phyloP scores from a whole-genome alignment of 2,329 filamentous ascomycete genomes.

The Hirsutella minnesotensis region DNA sequence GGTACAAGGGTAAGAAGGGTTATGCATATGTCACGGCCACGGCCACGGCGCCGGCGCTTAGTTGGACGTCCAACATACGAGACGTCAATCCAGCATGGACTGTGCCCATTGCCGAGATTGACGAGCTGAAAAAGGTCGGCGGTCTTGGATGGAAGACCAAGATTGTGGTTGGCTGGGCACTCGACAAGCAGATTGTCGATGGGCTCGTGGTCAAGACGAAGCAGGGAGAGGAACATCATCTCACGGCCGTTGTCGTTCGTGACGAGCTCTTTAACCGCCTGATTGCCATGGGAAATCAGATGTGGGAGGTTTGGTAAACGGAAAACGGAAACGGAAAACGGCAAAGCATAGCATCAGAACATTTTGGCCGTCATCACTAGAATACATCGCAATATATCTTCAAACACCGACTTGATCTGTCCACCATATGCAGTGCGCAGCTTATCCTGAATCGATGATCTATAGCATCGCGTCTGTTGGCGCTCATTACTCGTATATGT shows the following conservation, averaged over 20 bases:
- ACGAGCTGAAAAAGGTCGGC: conserved; percentile 65
- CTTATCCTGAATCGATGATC: too few species aligned
- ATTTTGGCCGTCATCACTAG: too few species aligned
- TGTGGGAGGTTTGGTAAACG: conserved; percentile 64
- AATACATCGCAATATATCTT: too few species aligned
- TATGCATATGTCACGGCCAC: conserved; percentile 58
- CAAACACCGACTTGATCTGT: too few species aligned
- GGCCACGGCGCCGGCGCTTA: conserved; percentile 56
- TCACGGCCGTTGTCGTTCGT: conserved; percentile 61
- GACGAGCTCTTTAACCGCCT: conserved; percentile 76
- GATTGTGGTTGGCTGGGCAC: conserved; percentile 68
- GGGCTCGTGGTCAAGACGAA: conserved; percentile 56
- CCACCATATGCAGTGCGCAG: too few species aligned
- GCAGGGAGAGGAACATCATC: conserved; percentile 39
- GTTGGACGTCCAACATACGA: conserved; percentile 45
- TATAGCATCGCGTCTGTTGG: too few species aligned
- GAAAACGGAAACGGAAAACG: too few species aligned
- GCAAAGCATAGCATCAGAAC: too few species aligned
- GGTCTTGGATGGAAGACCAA: conserved; percentile 80
- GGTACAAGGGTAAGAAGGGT: conserved; percentile 60
- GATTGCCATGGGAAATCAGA: conserved; percentile 65
- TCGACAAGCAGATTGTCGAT: conserved; percentile 63
- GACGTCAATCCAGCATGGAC: conserved; percentile 54
- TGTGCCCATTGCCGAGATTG: conserved; percentile 58
- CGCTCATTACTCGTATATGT: too few species aligned